Base-by-base conservation (phyloP, 2,329 filamentous ascomycete genomes). In the Fusarium succisae region DNA sequence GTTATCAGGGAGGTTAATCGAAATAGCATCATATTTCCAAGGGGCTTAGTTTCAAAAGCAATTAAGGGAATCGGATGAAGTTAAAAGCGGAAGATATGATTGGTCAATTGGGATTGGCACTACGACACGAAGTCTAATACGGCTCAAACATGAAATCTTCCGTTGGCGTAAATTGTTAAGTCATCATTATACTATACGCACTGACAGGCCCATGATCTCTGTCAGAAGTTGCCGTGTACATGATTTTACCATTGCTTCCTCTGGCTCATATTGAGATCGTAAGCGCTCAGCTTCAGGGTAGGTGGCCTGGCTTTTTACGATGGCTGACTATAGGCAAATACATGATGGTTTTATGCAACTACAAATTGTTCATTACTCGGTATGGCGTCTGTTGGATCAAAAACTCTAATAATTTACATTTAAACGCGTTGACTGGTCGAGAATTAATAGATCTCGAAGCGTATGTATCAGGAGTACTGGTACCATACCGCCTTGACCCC, bases 391-490 rank as follows among this genome's bases (percentile, higher is more conserved):
- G 5, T 20, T 20, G 44, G 12, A 1, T 45, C 12, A 18, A 15
- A 20, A 12, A 6, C 9, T 26, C 8, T 10, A 6, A 10, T 6
- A 14, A 26, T 14, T 7, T 9, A 26, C 4, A 9, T 18, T 26
- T 1, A 8, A 20, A 6, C 8, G 44, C 8, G 5, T 13, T 8
- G 7, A 26, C 8, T 47, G 24, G 12, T 47, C 5, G 44, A 47
- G 12, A 0, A 28, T 26, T 5, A 1, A 11, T 28, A 20, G 24
- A 18, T 13, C 17, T 13, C 26, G 43, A 0, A 26, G 0, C 7
- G 17, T 26, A 13, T 26, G 13, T 5, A 26, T 44, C 5, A 10
- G 0, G 20, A 26, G 8, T 2, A 7, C 8, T 10, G 2, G 5
- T 20, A 5, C 5, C 5, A 20, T 5, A 9, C 5, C 8, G 12